phyloP scores from a whole-genome alignment of 805 yeast species.

The Blastobotrys chiropterorum region DNA sequence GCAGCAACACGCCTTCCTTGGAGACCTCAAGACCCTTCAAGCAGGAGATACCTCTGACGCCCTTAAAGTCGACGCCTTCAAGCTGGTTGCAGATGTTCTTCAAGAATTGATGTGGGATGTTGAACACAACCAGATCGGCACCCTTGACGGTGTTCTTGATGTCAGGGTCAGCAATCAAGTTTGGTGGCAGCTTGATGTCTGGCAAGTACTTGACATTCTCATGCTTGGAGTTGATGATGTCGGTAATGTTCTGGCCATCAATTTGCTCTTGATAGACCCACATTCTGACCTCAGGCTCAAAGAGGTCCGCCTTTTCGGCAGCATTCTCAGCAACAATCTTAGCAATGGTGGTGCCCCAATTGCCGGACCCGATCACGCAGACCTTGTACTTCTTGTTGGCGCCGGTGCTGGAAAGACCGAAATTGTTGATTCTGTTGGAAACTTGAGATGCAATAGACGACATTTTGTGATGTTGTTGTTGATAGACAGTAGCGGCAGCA shows the following conservation, averaged over 20 bases:
- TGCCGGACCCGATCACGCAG: conserved; percentile 90
- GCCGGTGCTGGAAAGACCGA: conserved; percentile 6
- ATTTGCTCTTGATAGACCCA: conserved; percentile 89
- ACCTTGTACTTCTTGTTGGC: conserved; percentile 42
- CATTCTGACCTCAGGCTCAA: conserved; percentile 75
- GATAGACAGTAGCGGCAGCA: background rate
- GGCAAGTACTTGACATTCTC: conserved; percentile 95
- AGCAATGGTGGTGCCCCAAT: conserved; percentile 98
- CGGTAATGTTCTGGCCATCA: conserved; percentile 75
- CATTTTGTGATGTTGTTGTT: background rate
- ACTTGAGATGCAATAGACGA: conserved; percentile 3
- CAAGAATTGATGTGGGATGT: conserved; percentile 96
- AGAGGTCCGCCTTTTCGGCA: conserved; percentile 61
- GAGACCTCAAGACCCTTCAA: conserved; percentile 91
- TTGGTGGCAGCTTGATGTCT: conserved; percentile 77
- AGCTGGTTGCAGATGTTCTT: conserved; percentile 69
- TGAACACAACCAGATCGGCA: conserved; percentile 85
- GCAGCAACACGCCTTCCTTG: conserved; percentile 75
- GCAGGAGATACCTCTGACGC: conserved; percentile 87
- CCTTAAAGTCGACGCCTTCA: conserved; percentile 64
- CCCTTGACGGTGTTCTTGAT: conserved; percentile 66
- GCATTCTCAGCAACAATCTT: conserved; percentile 90
- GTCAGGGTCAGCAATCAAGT: conserved; percentile 83
- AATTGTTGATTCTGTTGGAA: conserved; percentile 6
- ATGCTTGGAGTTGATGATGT: conserved; percentile 82